Evolutionary conservation across 805 yeast species (phyloP), one percentile per base, ranked within the genome.

Genomic region (Yamadazyma philogaea): DNA sequence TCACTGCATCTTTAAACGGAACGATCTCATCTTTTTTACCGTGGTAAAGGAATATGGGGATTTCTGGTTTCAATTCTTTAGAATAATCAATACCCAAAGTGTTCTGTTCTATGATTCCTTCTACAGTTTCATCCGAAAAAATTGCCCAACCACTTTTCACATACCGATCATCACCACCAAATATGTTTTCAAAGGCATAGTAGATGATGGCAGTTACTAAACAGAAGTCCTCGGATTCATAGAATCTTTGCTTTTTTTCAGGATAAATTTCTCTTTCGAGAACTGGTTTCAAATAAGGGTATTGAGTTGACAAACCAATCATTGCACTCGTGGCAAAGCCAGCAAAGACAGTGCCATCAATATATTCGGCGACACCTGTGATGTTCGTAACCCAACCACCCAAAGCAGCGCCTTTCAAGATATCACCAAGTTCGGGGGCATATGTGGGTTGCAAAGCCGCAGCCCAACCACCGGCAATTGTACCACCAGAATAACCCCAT

Each of bases 401-500:
- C 16, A 63, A 24, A 1, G 66, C 65, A 12, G 55, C 63, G 12
- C 70, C 71, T 16, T 47, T 39, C 4, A 44, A 53, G 32, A 34
- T 54, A 12, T 45, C 44, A 41, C 19, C 35, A 10, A 49, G 42
- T 43, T 66, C 70, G 2, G 64, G 64, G 4, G 69, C 68, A 39
- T 65, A 65, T 2, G 46, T 30, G 3, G 68, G 68, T 42, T 59
- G 66, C 20, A 62, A 41, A 4, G 58, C 54, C 1, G 63, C 59
- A 10, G 67, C 68, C 71, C 71, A 66, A 3, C 62, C 57, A 15
- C 62, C 43, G 7, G 70, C 64, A 20, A 64, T 42, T 0, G 66
- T 53, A 6, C 69, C 70, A 10, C 71, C 71, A 10, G 66, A 60
- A 40, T 59, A 65, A 0, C 71, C 71, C 63, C 62, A 62, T 33